Base-by-base conservation (phyloP, 768 basidiomycete genomes). In the Fomitopsis serialis region DNA sequence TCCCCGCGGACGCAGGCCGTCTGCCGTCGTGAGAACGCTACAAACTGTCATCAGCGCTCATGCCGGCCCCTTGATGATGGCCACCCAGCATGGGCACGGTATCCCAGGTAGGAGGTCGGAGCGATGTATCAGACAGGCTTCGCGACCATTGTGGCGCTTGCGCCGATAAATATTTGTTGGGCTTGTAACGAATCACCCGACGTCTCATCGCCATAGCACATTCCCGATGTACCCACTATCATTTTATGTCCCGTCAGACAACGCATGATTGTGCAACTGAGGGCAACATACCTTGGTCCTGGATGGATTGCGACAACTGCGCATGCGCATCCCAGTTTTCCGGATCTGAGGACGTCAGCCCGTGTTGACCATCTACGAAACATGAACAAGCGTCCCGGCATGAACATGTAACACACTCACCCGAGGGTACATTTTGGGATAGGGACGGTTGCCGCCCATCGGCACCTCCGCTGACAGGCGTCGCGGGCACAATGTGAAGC, bases 401-500 rank as follows among this genome's bases (percentile, higher is more conserved):
- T n/a, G n/a, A n/a, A n/a, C n/a, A n/a, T n/a, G n/a, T n/a, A n/a
- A n/a, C n/a, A 9, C 19, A 42, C 42, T 29, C 15, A 43, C 40
- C 48, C 12, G 45, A 35, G 25, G 24, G 43, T 4, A 29, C 15
- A n/a, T 2, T 15, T 17, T 78, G 78, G 73, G 83, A 86, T 37
- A 78, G 75, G 35, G 71, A 76, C 36, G 72, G 65, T 54, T 76
- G 74, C 10, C 70, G 68, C 35, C 71, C 71, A 24, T 71, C 75
- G 34, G 72, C 82, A 21, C 80, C 83, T 42, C 82, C 84, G 54
- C 78, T 80, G 52, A 92, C 76, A 8, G 90, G 90, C 2, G 90
- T 92, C 21, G 89, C 87, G 40, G 90, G 90, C 7, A 91, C 88
- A 56, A 92, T 84, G 63, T 89, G 81, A 55, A 92, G 76, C 48